These are phyloP conservation scores for Chalaropsis thielavioides DNA, from an alignment of 2,329 filamentous ascomycete species.

Conservation along the genomic window DNA sequence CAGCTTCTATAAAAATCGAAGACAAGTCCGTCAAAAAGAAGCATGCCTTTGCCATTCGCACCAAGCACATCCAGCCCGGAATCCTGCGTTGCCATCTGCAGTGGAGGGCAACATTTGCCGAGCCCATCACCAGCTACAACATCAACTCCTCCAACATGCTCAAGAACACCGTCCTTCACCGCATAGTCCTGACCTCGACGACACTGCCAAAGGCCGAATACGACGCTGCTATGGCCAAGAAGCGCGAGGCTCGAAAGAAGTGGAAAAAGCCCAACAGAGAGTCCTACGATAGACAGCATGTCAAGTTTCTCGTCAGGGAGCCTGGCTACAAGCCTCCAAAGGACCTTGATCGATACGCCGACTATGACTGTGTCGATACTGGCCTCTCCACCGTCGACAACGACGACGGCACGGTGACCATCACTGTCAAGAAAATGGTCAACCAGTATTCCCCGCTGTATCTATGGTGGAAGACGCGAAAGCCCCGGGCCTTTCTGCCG, in stretches of 20 bases:
- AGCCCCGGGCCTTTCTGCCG: constrained; percentile 8
- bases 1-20: constrained; percentile 6
- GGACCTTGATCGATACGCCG: neutral
- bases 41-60: neutral
- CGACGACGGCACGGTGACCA: neutral
- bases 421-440: constrained; percentile 1
- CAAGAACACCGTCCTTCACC: neutral
- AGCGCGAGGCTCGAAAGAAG: neutral
- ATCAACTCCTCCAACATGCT: neutral
- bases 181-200: neutral
- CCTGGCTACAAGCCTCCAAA: neutral
- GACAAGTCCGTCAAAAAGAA: constrained; percentile 2
- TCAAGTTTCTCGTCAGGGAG: neutral
- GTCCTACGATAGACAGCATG: neutral
- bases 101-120: constrained; percentile 14
- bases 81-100: constrained; percentile 7
- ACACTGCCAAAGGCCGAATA: neutral
- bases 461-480: constrained; percentile 13
- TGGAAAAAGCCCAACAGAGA: neutral
- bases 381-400: neutral
- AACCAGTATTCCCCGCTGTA: constrained; percentile 5
- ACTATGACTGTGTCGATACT: neutral
- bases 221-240: neutral
- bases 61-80: constrained; percentile 1
- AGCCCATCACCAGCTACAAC: neutral